phyloP scores from a whole-genome alignment of 2,329 filamentous ascomycete species.

The Alternaria brassicicola region DNA sequence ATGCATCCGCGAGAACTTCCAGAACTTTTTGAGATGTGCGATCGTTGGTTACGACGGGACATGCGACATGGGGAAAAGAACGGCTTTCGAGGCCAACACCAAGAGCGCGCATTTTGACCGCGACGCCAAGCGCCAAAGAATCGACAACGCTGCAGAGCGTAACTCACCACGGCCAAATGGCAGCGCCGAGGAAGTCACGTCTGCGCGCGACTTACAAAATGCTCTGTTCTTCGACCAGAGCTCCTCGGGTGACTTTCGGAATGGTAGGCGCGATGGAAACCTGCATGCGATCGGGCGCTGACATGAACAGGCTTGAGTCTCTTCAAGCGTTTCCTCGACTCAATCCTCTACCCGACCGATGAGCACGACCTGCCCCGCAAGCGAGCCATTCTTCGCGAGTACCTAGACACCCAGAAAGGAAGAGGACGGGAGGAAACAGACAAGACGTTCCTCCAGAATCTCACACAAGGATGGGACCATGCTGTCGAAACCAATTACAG shows the following conservation, averaged over 20 bases:
- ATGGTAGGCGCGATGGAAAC: slow-evolving; percentile 23
- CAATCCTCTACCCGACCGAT: slow-evolving; percentile 61
- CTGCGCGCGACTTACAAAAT: slow-evolving; percentile 45
- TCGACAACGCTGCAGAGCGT: slow-evolving; percentile 34
- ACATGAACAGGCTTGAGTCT: slow-evolving; percentile 64
- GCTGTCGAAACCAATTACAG: slow-evolving; percentile 81
- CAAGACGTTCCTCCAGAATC: slow-evolving; percentile 71
- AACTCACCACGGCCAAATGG: slow-evolving; percentile 29
- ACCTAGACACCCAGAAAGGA: slow-evolving; percentile 66
- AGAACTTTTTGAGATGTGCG: slow-evolving; percentile 24
- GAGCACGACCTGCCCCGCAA: slow-evolving; percentile 56
- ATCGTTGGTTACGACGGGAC: slow-evolving; percentile 10
- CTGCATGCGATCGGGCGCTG: slow-evolving; percentile 4
- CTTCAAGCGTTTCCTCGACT: slow-evolving; percentile 74
- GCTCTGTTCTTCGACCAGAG: slow-evolving; percentile 48
- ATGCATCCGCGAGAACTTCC: slow-evolving; percentile 23
- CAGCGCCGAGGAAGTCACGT: slow-evolving; percentile 39
- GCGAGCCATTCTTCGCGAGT: slow-evolving; percentile 69
- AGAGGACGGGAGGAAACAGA: slow-evolving; percentile 60
- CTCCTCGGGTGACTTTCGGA: slow-evolving; percentile 37
- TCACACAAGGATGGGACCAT: slow-evolving; percentile 89
- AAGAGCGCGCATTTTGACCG: slow-evolving; percentile 28
- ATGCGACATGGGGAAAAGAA: slow-evolving; percentile 41
- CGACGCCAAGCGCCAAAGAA: slow-evolving; percentile 41
- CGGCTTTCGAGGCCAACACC: slow-evolving; percentile 39